Base-by-base conservation (phyloP, 345 rosid species). In the Sonneratia alba region DNA sequence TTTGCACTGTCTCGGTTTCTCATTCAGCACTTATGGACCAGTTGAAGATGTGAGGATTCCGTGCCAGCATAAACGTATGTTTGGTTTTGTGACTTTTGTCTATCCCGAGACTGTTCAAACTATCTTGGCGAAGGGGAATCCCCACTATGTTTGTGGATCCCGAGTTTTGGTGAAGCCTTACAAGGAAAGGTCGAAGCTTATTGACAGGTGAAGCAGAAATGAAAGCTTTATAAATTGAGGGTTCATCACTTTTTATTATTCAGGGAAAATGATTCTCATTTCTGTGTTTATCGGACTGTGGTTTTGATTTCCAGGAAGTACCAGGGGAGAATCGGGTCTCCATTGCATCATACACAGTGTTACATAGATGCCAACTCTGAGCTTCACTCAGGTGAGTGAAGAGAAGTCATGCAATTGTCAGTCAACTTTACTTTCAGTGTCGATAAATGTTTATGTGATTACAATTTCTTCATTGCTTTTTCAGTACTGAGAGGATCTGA, bases 11-110 rank as follows among this genome's bases (percentile, higher is more conserved):
- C 15, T 62, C 47, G 40, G 56, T 76, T 36, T 27, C 15, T 71
- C 53, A 16, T 78, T 59, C 70, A 89, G 91, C 77, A 78, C 74
- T 9, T 87, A 81, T 71, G 93, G 93, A 57, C 83, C 76, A 0
- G 93, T 88, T 72, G 88, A 84, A 72, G 93, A 87, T 79, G 93
- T 89, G 2, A 83, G 93, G 72, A 85, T 87, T 71, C 93, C 93
- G 8, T 89, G 88, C 81, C 91, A 87, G 43, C 83, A 87, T 78
- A 83, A 84, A 66, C 76, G 93, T 65, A 89, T 87, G 93, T 89
- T 87, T 38, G 93, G 93, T 2, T 89, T 89, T 16, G 93, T 89
- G 61, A 85, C 91, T 15, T 89, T 89, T 73, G 87, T 69, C 70
- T 72, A 77, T 64, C 74, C 89, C 40, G 88, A 85, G 21, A 87